Percentiles rank a stretch among this genome's conserved stretches.
Conservation (phyloP, 306 rosid genomes). For the Begonia peltatifolia region DNA sequence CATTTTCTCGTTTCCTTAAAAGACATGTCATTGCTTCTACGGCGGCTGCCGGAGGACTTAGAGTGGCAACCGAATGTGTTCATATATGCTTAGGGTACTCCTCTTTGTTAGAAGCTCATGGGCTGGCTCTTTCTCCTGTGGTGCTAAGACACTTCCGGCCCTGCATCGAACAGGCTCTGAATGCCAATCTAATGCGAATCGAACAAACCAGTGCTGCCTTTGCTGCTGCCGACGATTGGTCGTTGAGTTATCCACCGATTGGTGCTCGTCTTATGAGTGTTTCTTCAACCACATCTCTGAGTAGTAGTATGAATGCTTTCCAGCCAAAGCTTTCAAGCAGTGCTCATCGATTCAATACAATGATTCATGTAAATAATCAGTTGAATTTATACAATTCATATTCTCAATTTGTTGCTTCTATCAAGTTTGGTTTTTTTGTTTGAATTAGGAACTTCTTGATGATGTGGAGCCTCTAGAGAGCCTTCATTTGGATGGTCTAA, state of each 20-base stretch:
- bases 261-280: conserved; percentile 23
- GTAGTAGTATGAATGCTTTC: conserved; percentile 7
- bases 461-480: conserved; percentile 61
- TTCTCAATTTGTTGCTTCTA: too few species aligned
- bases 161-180: conserved; percentile 41
- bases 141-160: conserved; percentile 52
- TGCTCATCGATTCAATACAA: conserved; percentile 58
- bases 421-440: conserved; percentile 3
- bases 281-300: conserved; percentile 28
- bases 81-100: conserved; percentile 62
- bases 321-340: conserved; percentile 79
- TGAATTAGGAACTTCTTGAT: conserved; percentile 60
- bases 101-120: conserved; percentile 48
- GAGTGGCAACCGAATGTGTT: conserved; percentile 69
- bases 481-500: conserved; percentile 49
- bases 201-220: conserved; percentile 65
- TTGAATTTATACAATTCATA: not conserved
- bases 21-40: conserved; percentile 51
- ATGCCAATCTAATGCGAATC: conserved; percentile 51
- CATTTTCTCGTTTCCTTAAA: conserved; percentile 38
- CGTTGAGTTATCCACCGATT: conserved; percentile 33
- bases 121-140: conserved; percentile 72
- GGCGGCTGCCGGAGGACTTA: conserved; percentile 62
- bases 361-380: conserved; percentile 58
- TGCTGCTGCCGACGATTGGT: conserved; percentile 78